These are phyloP conservation scores for Penicillium antarcticum DNA, from an alignment of 495 filamentous ascomycete species.

Conservation along the genomic window DNA sequence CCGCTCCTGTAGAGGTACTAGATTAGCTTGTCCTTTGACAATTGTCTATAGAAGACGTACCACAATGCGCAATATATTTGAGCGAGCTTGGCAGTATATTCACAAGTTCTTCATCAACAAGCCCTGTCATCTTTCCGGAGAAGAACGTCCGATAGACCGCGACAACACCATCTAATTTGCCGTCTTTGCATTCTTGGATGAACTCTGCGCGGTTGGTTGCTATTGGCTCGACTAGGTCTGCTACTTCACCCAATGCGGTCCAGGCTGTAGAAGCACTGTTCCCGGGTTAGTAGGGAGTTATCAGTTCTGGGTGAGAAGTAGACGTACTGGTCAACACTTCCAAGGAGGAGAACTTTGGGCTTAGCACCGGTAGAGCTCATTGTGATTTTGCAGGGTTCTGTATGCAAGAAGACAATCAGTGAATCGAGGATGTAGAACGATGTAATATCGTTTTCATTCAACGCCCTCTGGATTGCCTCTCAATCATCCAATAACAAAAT, in stretches of 20 bases:
- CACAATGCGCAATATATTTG: constrained; percentile 55
- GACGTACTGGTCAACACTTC: constrained; percentile 37
- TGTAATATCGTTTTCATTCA: background rate
- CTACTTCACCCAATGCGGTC: constrained; percentile 47
- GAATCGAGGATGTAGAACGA: background rate
- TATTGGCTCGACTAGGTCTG: constrained; percentile 44
- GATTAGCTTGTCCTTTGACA: background rate
- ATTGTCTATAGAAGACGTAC: constrained; percentile 19
- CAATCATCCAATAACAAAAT: no score
- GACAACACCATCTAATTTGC: constrained; percentile 62
- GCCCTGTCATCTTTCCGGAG: constrained; percentile 65
- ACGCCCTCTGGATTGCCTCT: no score
- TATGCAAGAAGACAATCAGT: background rate
- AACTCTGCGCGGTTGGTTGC: constrained; percentile 64
- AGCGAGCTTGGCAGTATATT: constrained; percentile 51
- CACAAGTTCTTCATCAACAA: constrained; percentile 65
- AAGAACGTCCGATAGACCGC: constrained; percentile 76
- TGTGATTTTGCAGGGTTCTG: background rate
- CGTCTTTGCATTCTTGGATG: constrained; percentile 65
- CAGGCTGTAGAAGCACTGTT: constrained; percentile 33
- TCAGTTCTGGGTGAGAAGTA: background rate
- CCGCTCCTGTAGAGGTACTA: constrained; percentile 51
- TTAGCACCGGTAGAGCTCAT: constrained; percentile 26
- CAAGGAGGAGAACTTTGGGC: constrained; percentile 56
- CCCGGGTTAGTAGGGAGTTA: background rate